Base-by-base conservation (phyloP, 352 stramenopile species). In the Globisporangium lucens region DNA sequence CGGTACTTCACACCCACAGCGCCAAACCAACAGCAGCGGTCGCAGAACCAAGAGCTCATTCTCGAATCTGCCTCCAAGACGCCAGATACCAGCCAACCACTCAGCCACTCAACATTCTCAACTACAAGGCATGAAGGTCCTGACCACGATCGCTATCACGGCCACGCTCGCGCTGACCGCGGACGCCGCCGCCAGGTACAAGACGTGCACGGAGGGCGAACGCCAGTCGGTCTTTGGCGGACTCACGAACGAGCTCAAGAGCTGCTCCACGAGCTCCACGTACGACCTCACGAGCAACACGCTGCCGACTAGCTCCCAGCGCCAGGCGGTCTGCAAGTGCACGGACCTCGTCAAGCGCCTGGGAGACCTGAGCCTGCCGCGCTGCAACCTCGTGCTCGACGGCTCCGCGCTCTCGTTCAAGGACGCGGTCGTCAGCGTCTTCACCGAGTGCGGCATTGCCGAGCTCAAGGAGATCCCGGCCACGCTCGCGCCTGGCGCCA, bases 291-390 rank as follows among this genome's bases (percentile, higher is more conserved):
- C 72, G 29, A 66, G 63, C 61, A 43, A 52, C 49, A 53, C 66
- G 47, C 51, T 78, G 24, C 72, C 72, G 15, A 72, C 69, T 29
- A 65, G 63, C 43, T 36, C 49, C 27, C 66, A 78, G 69, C 72
- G 72, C 47, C 35, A 67, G 55, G 63, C 58, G 29, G 57, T 78
- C 53, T 78, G 72, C 66, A 72, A 78, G 69, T 78, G 72, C 69
- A 64, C 63, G 47, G 17, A 64, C 55, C 69, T 78, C 24, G 47
- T 78, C 27, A 68, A 75, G 66, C 52, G 74, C 41, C 35, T 78
- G 43, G 46, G 57, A 29, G 61, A 78, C 59, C 61, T 76, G 43
- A 47, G 58, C 20, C 56, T 74, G 38, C 72, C 72, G 38, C 72
- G 72, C 47, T 78, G 72, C 63, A 75, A 74, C 51, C 56, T 78